Evolutionary conservation across 371 early-diverging fungal species (phyloP).

Genomic region (Fennellomyces sp.): DNA sequence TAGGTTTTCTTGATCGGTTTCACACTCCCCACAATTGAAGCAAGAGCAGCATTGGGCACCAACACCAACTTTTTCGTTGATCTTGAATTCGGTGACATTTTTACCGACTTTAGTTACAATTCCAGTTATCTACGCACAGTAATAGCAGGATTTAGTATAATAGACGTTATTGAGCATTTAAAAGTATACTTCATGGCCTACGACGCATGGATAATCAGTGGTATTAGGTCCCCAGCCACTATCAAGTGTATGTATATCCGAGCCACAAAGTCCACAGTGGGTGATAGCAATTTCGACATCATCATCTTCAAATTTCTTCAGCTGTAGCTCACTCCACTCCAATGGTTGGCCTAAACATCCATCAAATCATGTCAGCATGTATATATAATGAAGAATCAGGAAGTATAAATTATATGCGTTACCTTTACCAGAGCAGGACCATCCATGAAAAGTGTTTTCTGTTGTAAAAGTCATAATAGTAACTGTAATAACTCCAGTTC

Average conservation of each 20-base stretch:
- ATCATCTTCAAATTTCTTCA: slow-evolving; percentile 40
- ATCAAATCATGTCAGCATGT: not conserved
- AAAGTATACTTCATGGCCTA: not conserved
- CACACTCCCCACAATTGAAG: slow-evolving; percentile 28
- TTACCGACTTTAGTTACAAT: slow-evolving; percentile 54
- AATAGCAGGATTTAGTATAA: no score
- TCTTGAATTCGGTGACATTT: slow-evolving; percentile 47
- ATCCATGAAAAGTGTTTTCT: slow-evolving; percentile 28
- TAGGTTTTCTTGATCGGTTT: slow-evolving; percentile 22
- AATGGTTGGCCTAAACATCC: slow-evolving; percentile 15
- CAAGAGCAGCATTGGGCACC: slow-evolving; percentile 63
- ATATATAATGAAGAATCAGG: not conserved
- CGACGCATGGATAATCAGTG: not conserved
- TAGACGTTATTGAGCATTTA: not conserved
- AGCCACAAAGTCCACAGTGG: slow-evolving; percentile 51
- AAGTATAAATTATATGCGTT: not conserved
- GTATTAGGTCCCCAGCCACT: no score
- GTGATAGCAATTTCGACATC: slow-evolving; percentile 63
- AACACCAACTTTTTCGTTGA: slow-evolving; percentile 74
- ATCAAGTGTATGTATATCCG: slow-evolving; percentile 59
- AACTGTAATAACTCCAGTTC: no score
- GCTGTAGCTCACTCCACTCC: slow-evolving; percentile 17
- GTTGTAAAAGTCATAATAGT: no score
- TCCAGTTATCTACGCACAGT: slow-evolving; percentile 61
- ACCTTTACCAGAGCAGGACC: slow-evolving; percentile 28